phyloP scores from a whole-genome alignment of 768 basidiomycete genomes.

The Asterophora lycoperdoides region DNA sequence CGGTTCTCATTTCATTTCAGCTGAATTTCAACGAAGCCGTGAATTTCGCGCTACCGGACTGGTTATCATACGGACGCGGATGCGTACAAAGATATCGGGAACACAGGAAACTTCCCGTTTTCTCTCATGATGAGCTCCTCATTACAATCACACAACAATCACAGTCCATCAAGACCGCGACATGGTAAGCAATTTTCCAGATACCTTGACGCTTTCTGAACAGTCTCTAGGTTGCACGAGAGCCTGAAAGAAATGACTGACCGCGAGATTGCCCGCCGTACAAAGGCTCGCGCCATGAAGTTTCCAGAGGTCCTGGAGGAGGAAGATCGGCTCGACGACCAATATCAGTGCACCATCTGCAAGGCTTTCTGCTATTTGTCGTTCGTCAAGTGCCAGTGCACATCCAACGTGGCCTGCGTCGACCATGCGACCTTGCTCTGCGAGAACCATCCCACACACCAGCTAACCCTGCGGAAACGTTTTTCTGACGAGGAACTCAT shows the following conservation, averaged over 20 bases:
- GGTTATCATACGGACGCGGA: slow-evolving; percentile 82
- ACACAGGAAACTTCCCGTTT: slow-evolving; percentile 90
- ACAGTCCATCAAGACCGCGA: slow-evolving; percentile 83
- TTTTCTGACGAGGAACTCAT: slow-evolving; percentile 76
- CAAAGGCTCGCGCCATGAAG: slow-evolving; percentile 52
- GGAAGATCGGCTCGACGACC: slow-evolving; percentile 84
- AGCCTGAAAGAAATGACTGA: slow-evolving; percentile 86
- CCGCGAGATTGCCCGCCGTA: slow-evolving; percentile 71
- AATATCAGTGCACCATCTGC: slow-evolving; percentile 93
- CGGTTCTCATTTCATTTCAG: slow-evolving; percentile 38
- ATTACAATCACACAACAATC: slow-evolving; percentile 98
- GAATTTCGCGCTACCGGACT: slow-evolving; percentile 96
- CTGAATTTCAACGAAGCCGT: slow-evolving; percentile 99
- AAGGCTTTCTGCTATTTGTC: slow-evolving; percentile 95
- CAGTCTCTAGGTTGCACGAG: slow-evolving; percentile 64
- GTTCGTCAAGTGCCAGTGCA: slow-evolving; percentile 81
- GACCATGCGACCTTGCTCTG: slow-evolving; percentile 82
- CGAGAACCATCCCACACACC: slow-evolving; percentile 38
- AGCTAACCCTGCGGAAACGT: slow-evolving; percentile 69
- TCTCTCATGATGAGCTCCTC: slow-evolving; percentile 96
- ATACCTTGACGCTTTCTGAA: background rate
- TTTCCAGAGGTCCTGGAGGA: slow-evolving; percentile 69
- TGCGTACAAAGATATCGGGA: slow-evolving; percentile 89
- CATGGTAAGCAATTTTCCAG: slow-evolving; percentile 58
- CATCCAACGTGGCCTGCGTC: slow-evolving; percentile 74